Conservation (phyloP, 2,329 filamentous ascomycete species). For the Geosmithia flava region DNA sequence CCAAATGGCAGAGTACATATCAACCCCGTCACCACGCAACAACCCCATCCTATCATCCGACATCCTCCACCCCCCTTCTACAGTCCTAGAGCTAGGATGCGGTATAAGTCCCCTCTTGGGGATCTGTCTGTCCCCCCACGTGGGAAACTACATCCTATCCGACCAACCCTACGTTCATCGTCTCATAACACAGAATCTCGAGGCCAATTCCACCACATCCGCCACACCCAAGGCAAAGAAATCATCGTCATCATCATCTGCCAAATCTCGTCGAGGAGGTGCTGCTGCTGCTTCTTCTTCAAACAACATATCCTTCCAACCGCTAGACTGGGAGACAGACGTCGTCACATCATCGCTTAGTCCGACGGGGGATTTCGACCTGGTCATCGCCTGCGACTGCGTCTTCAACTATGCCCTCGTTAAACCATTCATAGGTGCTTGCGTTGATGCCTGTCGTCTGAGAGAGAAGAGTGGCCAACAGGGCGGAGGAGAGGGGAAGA, state of each 20-base stretch:
- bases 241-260: too few species aligned
- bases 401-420: constrained; percentile 89
- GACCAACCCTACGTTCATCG: constrained; percentile 80
- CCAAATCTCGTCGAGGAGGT: background rate
- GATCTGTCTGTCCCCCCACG: constrained; percentile 47
- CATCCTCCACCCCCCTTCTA: constrained; percentile 35
- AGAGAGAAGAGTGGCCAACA: constrained; percentile 15
- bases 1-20: constrained; percentile 69
- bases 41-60: constrained; percentile 47
- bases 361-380: constrained; percentile 45
- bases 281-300: background rate
- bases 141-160: constrained; percentile 62
- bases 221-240: background rate
- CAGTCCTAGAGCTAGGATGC: constrained; percentile 76
- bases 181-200: constrained; percentile 64
- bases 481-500: constrained; percentile 5
- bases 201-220: constrained; percentile 36
- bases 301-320: constrained; percentile 32
- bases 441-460: constrained; percentile 59
- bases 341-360: constrained; percentile 31
- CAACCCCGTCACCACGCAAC: constrained; percentile 37
- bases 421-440: constrained; percentile 69
- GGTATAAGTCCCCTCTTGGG: constrained; percentile 76
- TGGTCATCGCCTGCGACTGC: constrained; percentile 79
- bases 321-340: constrained; percentile 76